Base-by-base conservation (phyloP, 148 eudicot genomes). In the Rhododendron simsii region DNA sequence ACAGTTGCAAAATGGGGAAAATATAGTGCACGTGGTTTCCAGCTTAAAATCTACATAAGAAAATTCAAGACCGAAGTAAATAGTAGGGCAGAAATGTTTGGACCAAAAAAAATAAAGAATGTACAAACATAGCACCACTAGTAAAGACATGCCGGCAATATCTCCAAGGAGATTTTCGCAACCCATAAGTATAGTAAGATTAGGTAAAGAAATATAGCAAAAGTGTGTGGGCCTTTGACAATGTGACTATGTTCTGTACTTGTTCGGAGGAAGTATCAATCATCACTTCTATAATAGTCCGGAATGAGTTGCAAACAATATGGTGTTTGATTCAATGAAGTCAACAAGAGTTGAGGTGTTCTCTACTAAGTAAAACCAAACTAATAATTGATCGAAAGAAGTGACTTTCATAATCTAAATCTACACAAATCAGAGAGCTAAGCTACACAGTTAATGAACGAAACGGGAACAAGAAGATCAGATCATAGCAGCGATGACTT, bases 1-100 rank as follows among this genome's bases (percentile, higher is more conserved):
- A 90, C 91, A 39, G 94, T 92, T 81, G 98, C 98, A 85, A 96
- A 96, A 50, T 91, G 91, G 26, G 98, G 96, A 85, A 91, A 94
- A 86, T 94, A 93, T 86, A 93, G 12, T 63, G 89, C 92, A 74
- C 98, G 94, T 30, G 98, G 98, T 65, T 87, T 88, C 98, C 98
- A 96, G 89, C 98, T 96, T 93, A 96, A 89, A 47, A 94, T 90
- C 98, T 96, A 86, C 82, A 77, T 39, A 89, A 33, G 84, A 79
- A 85, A 76, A 75, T 63, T 23, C 39, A 35, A 82, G 78, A 35
- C 75, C 5, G 11, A 78, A 59, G 76, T 14, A 23, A 37, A 61
- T 23, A 39, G 39, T 12, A 48, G 39, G 21, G 5, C 37, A 47
- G 75, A 55, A 35, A 81, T 21, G 45, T 47, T 74, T 71, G 78